Conservation (phyloP, 108 stramenopile genomes). For the Cyclotella kingstonii region DNA sequence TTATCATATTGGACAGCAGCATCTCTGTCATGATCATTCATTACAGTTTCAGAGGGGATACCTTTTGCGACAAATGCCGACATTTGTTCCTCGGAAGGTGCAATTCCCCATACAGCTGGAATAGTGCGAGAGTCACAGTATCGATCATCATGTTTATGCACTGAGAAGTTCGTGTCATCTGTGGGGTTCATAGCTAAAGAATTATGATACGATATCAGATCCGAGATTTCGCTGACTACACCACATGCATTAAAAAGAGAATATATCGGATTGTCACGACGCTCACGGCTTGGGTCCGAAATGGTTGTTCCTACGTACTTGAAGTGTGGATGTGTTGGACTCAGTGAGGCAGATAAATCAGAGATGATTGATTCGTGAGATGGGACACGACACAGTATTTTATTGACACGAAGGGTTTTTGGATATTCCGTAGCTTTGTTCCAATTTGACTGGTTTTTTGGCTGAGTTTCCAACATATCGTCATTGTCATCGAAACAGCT, state of each 20-base stretch:
- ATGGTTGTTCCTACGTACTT: neutral
- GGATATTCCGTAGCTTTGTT: neutral
- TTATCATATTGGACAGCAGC: slow-evolving; percentile 24
- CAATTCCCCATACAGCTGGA: slow-evolving; percentile 26
- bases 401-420: slow-evolving; percentile 28
- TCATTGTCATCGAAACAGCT: no score
- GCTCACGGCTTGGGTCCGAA: neutral
- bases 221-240: neutral
- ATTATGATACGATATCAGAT: neutral
- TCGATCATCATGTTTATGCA: neutral
- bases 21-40: neutral
- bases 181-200: neutral
- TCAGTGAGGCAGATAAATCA: slow-evolving; percentile 20
- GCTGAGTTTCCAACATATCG: no score
- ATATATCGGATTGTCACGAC: neutral
- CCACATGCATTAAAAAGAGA: slow-evolving; percentile 5
- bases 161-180: neutral
- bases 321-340: neutral
- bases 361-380: slow-evolving; percentile 23
- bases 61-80: neutral
- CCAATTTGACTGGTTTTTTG: neutral
- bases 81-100: slow-evolving; percentile 15
- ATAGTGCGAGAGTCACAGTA: neutral
- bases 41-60: neutral
- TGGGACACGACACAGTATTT: slow-evolving; percentile 22